Evolutionary conservation across 306 rosid genomes (phyloP).

Genomic region (Ceratonia siliqua): DNA sequence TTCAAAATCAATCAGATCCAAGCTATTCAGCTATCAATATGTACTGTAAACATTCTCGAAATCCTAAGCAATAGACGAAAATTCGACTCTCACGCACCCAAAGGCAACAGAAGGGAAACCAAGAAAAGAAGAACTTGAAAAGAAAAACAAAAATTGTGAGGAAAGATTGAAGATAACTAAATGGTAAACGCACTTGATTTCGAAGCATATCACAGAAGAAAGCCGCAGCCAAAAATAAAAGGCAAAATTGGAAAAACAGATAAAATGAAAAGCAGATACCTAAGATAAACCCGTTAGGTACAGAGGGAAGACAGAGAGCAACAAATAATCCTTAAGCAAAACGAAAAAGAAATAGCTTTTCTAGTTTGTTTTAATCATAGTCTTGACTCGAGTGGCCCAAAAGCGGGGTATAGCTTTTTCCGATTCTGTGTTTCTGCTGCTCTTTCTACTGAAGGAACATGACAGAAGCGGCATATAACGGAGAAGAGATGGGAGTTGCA

Average conservation of each 20-base stretch:
- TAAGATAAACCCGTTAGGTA: not conserved
- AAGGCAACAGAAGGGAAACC: not conserved
- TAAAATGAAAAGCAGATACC: conserved; percentile 24
- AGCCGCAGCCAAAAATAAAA: not conserved
- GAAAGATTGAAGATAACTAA: not conserved
- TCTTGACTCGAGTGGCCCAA: not conserved
- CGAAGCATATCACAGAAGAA: not conserved
- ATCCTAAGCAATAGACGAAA: conserved; percentile 5
- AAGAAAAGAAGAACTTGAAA: not conserved
- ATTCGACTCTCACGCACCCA: not conserved
- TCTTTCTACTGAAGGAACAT: not conserved
- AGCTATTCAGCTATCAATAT: conserved; percentile 20
- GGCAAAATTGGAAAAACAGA: not conserved
- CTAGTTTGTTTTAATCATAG: not conserved
- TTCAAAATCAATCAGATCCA: conserved; percentile 31
- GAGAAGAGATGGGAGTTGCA: not conserved
- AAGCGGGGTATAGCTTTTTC: conserved; percentile 1
- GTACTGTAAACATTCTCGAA: not conserved
- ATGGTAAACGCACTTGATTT: not conserved
- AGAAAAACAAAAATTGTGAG: not conserved
- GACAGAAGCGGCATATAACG: not conserved
- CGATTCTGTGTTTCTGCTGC: not conserved
- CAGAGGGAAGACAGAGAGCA: not conserved
- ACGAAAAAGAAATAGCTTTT: not conserved
- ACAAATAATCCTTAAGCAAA: conserved; percentile 12